These are phyloP conservation scores for Quercus variabilis DNA, from an alignment of 306 rosid species.

Conservation along the genomic window DNA sequence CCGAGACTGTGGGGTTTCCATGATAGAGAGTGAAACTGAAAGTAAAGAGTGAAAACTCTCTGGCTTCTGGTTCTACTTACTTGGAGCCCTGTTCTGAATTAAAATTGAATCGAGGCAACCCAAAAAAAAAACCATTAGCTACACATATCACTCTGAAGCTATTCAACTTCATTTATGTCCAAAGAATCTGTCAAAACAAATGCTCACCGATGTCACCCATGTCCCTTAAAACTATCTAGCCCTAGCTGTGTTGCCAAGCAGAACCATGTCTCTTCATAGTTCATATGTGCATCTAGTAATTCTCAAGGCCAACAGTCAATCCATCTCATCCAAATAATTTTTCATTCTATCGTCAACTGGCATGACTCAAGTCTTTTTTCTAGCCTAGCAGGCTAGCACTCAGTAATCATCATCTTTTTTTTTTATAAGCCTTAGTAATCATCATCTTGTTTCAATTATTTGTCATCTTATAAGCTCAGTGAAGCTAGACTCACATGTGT, in stretches of 20 bases:
- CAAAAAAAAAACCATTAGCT: background rate
- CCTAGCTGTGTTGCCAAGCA: background rate
- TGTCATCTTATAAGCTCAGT: background rate
- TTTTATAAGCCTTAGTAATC: background rate
- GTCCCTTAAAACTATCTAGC: background rate
- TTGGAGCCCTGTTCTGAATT: background rate
- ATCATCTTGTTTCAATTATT: background rate
- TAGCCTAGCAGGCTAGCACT: background rate
- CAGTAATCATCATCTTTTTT: background rate
- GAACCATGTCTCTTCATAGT: background rate
- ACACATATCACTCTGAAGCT: background rate
- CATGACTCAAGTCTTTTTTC: background rate
- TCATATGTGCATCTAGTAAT: background rate
- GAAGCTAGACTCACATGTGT: background rate
- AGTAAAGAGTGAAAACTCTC: background rate
- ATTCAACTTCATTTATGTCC: background rate
- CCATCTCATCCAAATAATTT: background rate
- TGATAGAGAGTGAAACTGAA: background rate
- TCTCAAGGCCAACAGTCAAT: background rate
- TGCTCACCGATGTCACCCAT: background rate
- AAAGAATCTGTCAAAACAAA: background rate
- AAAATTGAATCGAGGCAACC: background rate
- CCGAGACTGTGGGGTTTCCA: constrained; percentile 9
- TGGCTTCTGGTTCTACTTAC: background rate
- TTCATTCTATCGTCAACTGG: background rate